Base-by-base conservation (phyloP, 768 basidiomycete genomes). In the Psilocybe azurescens region DNA sequence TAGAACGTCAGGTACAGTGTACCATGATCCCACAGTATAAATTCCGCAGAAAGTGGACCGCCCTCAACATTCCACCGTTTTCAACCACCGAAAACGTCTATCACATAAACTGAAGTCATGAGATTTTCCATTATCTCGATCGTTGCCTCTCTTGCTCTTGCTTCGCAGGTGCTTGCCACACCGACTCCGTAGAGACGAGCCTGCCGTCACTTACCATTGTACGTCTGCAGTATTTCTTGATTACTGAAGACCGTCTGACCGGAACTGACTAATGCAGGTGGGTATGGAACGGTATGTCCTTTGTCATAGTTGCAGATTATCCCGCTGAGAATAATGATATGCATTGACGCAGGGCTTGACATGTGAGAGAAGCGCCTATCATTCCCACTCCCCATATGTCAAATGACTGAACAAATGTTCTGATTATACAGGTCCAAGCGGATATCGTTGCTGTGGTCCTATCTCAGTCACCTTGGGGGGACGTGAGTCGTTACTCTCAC, bases 401-500 rank as follows among this genome's bases (percentile, higher is more conserved):
- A 36, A 16, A 3, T 20, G 18, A 20, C 29, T 51, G 3, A 52
- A 20, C 11, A 16, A 50, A 28, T 24, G 6, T 36, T 36, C 33
- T 46, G 28, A 32, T 39, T 48, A 33, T 46, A 18, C 41, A 67
- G 66, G 66, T 49, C 66, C 66, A 9, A 38, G 44, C 39, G 60
- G 60, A 33, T 64, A 56, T 36, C 60, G 62, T 11, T 67, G 66
- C 66, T 67, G 66, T 39, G 66, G 66, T 28, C 66, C 66, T 13
- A 56, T 67, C 29, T 50, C 53, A 9, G 66, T 58, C 9, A 48
- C 44, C 0, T 9, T 61, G 18, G 66, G 66, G 66, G 66, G 55
- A 64, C 60, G 66, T 64, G 30, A 59, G 66, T 58, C 8, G 11
- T n/a, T 58, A 20, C 3, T 6, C 33, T 28, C 38, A 8, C 38